Evolutionary conservation across 164 flowering plant genomes (phyloP), one percentile per base, ranked within the genome.

Genomic region (Nymphaea colorata): DNA sequence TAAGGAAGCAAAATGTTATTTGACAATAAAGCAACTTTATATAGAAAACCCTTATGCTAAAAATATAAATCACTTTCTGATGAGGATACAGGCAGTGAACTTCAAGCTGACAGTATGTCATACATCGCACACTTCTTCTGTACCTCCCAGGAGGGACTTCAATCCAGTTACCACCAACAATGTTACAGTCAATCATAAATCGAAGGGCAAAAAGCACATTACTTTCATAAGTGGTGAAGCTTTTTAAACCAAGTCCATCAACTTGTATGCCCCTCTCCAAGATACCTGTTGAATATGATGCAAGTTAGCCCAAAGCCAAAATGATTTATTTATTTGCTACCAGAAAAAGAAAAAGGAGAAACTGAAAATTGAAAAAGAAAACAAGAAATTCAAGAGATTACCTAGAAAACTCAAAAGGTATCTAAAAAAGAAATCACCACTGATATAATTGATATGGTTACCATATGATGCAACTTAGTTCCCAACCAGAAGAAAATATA

Each of bases 111-210:
- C 91, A 87, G 72, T 83, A 79, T 7, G 98, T 88, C 69, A 85
- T 69, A 64, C 62, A 81, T 68, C 68, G 83, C 64, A 67, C 57
- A 42, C 86, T 62, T 77, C 70, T 90, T 81, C 69, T 83, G 70
- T 90, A 92, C 68, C 88, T 88, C 70, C 90, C 87, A 78, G 78
- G 78, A 70, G 88, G 90, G 60, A 88, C 81, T 79, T 95, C 96
- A 70, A 95, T 87, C 99, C 98, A 95, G 71, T 95, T 95, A 64
- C 98, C 99, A 64, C 99, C 98, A 75, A 88, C 98, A 76, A 95
- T 76, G 66, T 90, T 78, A 82, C 96, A 82, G 67, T 95, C 99
- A 68, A 95, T 83, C 99, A 95, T 95, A 82, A 92, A 95, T 66
- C 99, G 94, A 62, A 95, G 96, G 65, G 96, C 96, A 83, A 87